Evolutionary conservation across 2,329 filamentous ascomycete species (phyloP).

Genomic region (Xylaria sp.): DNA sequence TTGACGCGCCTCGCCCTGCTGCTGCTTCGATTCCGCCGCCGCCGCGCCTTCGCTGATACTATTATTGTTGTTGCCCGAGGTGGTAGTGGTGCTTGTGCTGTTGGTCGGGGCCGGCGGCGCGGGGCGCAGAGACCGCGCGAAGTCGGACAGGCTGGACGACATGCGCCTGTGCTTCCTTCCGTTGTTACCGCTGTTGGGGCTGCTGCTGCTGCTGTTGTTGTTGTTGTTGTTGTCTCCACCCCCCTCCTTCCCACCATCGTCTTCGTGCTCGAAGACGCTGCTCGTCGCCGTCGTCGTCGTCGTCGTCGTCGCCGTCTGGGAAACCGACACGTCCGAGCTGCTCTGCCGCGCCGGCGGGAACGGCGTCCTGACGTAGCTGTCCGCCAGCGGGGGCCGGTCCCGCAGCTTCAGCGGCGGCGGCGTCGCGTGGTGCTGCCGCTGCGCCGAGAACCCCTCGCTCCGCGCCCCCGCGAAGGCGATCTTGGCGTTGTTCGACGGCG

Average conservation of each 20-base stretch:
- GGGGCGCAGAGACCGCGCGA: background rate
- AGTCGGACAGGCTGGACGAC: background rate
- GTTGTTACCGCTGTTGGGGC: too few species aligned
- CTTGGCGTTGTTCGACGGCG: conserved; percentile 1
- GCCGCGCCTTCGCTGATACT: background rate
- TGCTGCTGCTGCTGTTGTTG: too few species aligned
- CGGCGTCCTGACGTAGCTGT: conserved; percentile 30
- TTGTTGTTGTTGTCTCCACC: too few species aligned
- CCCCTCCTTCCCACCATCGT: background rate
- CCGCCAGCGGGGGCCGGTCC: conserved; percentile 19
- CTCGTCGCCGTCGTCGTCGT: background rate
- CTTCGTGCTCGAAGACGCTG: background rate
- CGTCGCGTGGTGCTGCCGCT: conserved; percentile 9
- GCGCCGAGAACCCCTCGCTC: conserved; percentile 20
- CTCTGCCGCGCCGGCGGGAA: conserved; percentile 18
- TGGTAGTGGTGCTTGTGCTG: too few species aligned
- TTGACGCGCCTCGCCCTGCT: conserved; percentile 6
- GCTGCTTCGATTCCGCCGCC: too few species aligned
- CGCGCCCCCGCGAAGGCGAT: conserved; percentile 22
- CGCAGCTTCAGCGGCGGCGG: conserved; percentile 31
- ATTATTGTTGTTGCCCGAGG: too few species aligned
- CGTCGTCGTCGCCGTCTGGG: background rate
- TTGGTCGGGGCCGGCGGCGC: too few species aligned
- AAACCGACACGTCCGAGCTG: conserved; percentile 5
- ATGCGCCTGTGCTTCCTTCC: background rate